Evolutionary conservation across 306 rosid genomes (phyloP), one percentile per base, ranked within the genome.

Genomic region (Cucurbita maxima): DNA sequence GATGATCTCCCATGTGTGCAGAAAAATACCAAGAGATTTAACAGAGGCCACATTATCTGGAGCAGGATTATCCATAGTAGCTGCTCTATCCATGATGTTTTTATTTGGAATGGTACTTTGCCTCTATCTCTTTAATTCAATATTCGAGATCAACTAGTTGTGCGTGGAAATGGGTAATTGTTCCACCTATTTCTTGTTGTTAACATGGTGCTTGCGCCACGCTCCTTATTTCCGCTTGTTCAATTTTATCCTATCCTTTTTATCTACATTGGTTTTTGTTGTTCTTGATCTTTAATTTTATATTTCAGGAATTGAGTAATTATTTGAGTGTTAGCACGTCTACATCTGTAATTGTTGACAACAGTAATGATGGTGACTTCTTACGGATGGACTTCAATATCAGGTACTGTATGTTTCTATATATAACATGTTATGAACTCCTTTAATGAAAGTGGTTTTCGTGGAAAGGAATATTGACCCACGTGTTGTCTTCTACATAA

Each of bases 11-110:
- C 73, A 16, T 18, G 8, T 63, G 16, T 63, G 71, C 90, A 94
- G 98, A 82, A 94, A 94, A 87, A 94, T 94, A 73, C 98, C 98
- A 3, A 87, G 98, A 82, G 98, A 94, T 85, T 87, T 94, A 85
- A 90, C 98, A 7, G 98, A 90, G 88, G 96, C 98, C 2, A 87
- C 98, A 20, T 53, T 94, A 75, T 89, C 98, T 11, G 98, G 98
- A 77, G 97, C 98, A 7, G 97, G 98, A 77, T 84, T 94, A 83
- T 94, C 97, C 75, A 85, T 90, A 34, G 12, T 87, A 58, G 96
- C 98, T 69, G 98, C 98, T 58, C 86, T 94, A 47, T 70, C 74
- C 68, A 94, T 94, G 86, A 75, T 86, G 86, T 90, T 94, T 84
- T 86, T 94, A 76, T 94, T 94, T 85, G 98, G 98, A 89, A 94